Evolutionary conservation across 257 asterid species (phyloP), one percentile per base, ranked within the genome.

Genomic region (Solanum commersonii): DNA sequence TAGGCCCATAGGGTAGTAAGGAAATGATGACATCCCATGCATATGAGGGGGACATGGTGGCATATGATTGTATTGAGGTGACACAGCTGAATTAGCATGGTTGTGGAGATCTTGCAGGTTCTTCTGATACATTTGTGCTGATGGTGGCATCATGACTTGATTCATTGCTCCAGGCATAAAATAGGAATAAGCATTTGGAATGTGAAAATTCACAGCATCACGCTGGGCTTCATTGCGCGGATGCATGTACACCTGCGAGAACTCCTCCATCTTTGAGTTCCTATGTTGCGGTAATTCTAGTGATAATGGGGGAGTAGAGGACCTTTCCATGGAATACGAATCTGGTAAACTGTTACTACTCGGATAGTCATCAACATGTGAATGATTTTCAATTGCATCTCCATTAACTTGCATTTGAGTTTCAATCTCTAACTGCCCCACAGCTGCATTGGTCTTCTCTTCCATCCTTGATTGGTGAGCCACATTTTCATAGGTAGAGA

Each of bases 91-190:
- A 89, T 89, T 92, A 85, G 88, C 78, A 90, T 91, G 96, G 87
- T 71, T 91, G 88, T 92, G 95, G 85, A 90, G 88, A 88, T 92
- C 93, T 9, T 92, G 93, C 25, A 87, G 59, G 91, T 88, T 91
- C 87, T 91, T 93, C 70, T 91, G 95, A 89, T 92, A 93, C 90
- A 92, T 49, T 63, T 91, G 92, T 78, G 83, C 31, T 74, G 93
- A 72, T 52, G 96, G 89, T 60, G 93, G 92, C 92, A 93, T 90
- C 65, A 92, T 86, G 77, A 90, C 91, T 90, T 96, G 98, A 90
- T 90, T 95, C 94, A 93, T 91, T n/a, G 90, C 91, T 49, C 97
- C 96, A 4, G 98, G 71, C 87, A 95, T 86, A 88, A 91, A 96
- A 84, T 94, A 95, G 85, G 96, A 95, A 92, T 91, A 94, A 86